phyloP scores from a whole-genome alignment of 139 green algal species.

The Chlorella ohadii region DNA sequence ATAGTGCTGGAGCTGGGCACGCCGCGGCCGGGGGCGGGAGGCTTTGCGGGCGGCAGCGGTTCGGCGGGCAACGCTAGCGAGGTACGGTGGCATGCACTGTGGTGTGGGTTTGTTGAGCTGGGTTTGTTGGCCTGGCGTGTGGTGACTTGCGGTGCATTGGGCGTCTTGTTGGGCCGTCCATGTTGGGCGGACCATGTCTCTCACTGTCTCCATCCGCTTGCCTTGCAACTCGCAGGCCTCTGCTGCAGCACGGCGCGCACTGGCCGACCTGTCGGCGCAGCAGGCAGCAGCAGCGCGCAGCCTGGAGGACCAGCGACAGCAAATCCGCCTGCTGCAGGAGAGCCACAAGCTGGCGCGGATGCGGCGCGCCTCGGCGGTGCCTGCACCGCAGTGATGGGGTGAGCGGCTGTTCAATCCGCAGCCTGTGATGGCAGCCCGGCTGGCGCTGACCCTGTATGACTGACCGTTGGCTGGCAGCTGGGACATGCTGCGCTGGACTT shows the following conservation, averaged over 20 bases:
- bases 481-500: no score
- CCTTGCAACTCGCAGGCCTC: neutral
- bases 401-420: no score
- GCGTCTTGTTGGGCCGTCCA: no score
- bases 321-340: conserved; percentile 47
- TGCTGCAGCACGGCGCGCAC: neutral
- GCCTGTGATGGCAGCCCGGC: no score
- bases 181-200: no score
- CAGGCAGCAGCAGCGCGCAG: conserved; percentile 23
- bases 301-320: conserved; percentile 36
- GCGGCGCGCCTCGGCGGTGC: neutral
- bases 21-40: neutral
- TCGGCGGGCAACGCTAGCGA: neutral
- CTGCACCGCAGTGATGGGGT: no score
- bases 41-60: neutral
- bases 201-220: no score
- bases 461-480: no score
- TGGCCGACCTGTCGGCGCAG: conserved; percentile 20
- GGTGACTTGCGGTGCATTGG: no score
- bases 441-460: no score
- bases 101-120: no score
- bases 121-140: no score
- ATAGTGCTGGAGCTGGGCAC: conserved; percentile 32
- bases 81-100: neutral
- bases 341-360: conserved; percentile 27